Conservation (phyloP, 2,329 filamentous ascomycete species). For the Colletotrichum endophyticum region DNA sequence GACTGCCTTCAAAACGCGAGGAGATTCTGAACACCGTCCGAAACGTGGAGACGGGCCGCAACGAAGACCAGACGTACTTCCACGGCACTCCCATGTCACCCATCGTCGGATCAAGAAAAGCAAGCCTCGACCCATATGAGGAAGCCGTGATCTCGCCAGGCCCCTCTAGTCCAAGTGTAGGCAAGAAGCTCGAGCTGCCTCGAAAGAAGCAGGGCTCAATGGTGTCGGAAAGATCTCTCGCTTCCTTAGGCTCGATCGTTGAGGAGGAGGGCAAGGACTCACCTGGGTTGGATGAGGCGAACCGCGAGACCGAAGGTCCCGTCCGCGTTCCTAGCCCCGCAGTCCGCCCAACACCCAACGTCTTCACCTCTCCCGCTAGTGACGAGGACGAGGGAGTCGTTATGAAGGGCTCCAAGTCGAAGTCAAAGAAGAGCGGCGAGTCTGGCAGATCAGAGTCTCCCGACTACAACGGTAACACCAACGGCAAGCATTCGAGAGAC, state of each 20-base stretch:
- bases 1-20: constrained; percentile 49
- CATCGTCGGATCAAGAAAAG: constrained; percentile 34
- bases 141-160: constrained; percentile 39
- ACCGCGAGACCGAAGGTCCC: not conserved
- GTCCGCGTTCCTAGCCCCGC: constrained; percentile 33
- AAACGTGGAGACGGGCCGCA: constrained; percentile 48
- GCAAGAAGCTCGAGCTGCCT: constrained; percentile 31
- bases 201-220: constrained; percentile 28
- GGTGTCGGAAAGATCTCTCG: constrained; percentile 37
- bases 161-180: constrained; percentile 35
- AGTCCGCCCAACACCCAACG: constrained; percentile 23
- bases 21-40: constrained; percentile 51
- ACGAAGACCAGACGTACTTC: constrained; percentile 41
- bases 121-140: constrained; percentile 39
- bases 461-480: constrained; percentile 3
- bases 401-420: constrained; percentile 28
- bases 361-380: constrained; percentile 28
- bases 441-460: not conserved
- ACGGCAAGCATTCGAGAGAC: not conserved
- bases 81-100: constrained; percentile 41
- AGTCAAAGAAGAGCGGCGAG: constrained; percentile 1
- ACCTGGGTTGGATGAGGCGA: constrained; percentile 11
- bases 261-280: constrained; percentile 38
- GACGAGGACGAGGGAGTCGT: constrained; percentile 49
- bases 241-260: constrained; percentile 50